These are phyloP conservation scores for Cordyceps militaris DNA, from an alignment of 2,329 filamentous ascomycete genomes.

Conservation along the genomic window DNA sequence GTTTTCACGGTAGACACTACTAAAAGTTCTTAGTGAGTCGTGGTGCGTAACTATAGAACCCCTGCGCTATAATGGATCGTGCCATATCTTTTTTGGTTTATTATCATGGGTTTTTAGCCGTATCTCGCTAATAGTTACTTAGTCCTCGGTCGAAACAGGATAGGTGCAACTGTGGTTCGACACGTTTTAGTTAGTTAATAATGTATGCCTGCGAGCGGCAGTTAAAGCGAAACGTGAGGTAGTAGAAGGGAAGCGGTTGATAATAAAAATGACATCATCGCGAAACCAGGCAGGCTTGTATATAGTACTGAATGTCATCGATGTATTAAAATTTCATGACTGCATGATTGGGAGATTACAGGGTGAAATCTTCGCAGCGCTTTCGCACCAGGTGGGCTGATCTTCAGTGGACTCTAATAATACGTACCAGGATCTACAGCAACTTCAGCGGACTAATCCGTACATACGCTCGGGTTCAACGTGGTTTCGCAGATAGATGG, in stretches of 20 bases:
- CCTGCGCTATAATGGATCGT: neutral
- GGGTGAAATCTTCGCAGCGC: neutral
- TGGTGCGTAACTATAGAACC: neutral
- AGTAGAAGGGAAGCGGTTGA: neutral
- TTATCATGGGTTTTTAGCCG: neutral
- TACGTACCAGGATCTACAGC: neutral
- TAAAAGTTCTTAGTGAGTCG: neutral
- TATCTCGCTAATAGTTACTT: too few species aligned
- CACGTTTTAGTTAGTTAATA: neutral
- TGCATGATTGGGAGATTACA: slow-evolving; percentile 7
- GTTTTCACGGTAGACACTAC: neutral
- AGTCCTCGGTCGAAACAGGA: neutral
- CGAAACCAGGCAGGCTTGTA: too few species aligned
- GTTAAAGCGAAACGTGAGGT: neutral
- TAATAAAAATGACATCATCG: slow-evolving; percentile 5
- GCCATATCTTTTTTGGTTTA: neutral
- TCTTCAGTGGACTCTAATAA: neutral
- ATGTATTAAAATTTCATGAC: neutral
- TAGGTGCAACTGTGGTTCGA: neutral
- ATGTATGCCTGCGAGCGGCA: too few species aligned
- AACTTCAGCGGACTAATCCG: neutral
- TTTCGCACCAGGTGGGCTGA: neutral
- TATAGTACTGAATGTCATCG: neutral
- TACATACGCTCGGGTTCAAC: too few species aligned
- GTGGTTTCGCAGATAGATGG: too few species aligned